Evolutionary conservation across 2,329 filamentous ascomycete genomes (phyloP).

Genomic region (Raffaelea arxii): DNA sequence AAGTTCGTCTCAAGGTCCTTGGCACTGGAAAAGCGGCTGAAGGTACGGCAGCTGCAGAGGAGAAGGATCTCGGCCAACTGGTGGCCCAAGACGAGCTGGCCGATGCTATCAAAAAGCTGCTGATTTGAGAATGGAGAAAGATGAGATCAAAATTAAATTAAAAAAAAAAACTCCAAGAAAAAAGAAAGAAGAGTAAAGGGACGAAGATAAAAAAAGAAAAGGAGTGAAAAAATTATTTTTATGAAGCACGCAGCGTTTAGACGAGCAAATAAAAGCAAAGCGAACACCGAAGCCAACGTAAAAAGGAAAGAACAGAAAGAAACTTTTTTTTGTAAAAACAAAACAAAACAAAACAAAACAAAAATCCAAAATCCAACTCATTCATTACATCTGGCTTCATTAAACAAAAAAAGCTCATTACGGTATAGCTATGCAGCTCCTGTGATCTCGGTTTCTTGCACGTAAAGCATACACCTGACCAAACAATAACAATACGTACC

Average conservation of each 20-base stretch:
- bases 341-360: not conserved
- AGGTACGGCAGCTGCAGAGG: slow-evolving; percentile 69
- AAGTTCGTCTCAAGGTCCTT: slow-evolving; percentile 78
- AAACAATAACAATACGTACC: not conserved
- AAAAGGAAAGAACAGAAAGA: not conserved
- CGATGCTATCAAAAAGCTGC: slow-evolving; percentile 44
- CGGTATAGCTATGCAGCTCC: not conserved
- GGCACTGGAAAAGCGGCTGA: slow-evolving; percentile 27
- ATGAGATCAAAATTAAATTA: not conserved
- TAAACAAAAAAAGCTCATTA: not conserved
- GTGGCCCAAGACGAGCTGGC: slow-evolving; percentile 56
- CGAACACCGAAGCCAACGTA: not conserved
- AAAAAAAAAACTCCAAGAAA: not conserved
- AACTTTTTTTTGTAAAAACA: not conserved
- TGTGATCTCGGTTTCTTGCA: not conserved
- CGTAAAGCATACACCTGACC: too few species aligned
- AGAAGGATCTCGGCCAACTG: slow-evolving; percentile 80
- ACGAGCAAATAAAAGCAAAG: not conserved
- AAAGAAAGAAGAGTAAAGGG: not conserved
- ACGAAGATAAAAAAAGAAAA: too few species aligned
- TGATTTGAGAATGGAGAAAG: slow-evolving; percentile 9
- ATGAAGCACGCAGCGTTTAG: too few species aligned
- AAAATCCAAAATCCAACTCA: not conserved
- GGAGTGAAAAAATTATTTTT: too few species aligned
- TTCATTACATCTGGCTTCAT: not conserved